Conservation (phyloP, 1,284 basidiomycete genomes). For the Pulveroboletus sp. region DNA sequence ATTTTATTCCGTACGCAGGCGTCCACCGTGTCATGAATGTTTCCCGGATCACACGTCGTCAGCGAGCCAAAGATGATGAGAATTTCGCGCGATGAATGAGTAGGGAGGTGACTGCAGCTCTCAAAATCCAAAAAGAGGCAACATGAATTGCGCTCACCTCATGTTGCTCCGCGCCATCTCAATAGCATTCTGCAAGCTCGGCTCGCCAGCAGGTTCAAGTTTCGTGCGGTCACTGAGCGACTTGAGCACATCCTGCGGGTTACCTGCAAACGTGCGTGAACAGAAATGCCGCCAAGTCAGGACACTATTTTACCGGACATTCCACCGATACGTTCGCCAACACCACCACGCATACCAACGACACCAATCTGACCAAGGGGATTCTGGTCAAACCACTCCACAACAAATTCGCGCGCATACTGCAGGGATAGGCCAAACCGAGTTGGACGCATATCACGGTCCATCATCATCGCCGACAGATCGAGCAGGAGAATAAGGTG, state of each 20-base stretch:
- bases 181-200: constrained; percentile 93
- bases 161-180: constrained; percentile 92
- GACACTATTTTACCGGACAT: constrained; percentile 69
- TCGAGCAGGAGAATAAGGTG: constrained; percentile 91
- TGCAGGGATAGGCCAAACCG: constrained; percentile 88
- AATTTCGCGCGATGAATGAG: constrained; percentile 93
- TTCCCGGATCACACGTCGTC: constrained; percentile 95
- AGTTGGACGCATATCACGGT: constrained; percentile 93
- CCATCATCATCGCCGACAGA: constrained; percentile 88
- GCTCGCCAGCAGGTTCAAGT: constrained; percentile 89
- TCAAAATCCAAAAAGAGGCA: constrained; percentile 1
- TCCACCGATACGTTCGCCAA: constrained; percentile 84
- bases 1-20: constrained; percentile 80
- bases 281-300: neutral
- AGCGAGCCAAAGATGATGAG: constrained; percentile 91
- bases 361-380: constrained; percentile 95
- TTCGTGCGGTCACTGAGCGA: constrained; percentile 84
- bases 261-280: constrained; percentile 52
- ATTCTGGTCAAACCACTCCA: constrained; percentile 99
- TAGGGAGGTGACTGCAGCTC: constrained; percentile 78
- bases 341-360: constrained; percentile 86
- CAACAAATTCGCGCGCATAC: constrained; percentile 86
- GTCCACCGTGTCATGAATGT: constrained; percentile 90
- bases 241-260: constrained; percentile 90
- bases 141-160: constrained; percentile 49